Evolutionary conservation across 148 eudicot genomes (phyloP).

Genomic region (Rhododendron ferrugineum): DNA sequence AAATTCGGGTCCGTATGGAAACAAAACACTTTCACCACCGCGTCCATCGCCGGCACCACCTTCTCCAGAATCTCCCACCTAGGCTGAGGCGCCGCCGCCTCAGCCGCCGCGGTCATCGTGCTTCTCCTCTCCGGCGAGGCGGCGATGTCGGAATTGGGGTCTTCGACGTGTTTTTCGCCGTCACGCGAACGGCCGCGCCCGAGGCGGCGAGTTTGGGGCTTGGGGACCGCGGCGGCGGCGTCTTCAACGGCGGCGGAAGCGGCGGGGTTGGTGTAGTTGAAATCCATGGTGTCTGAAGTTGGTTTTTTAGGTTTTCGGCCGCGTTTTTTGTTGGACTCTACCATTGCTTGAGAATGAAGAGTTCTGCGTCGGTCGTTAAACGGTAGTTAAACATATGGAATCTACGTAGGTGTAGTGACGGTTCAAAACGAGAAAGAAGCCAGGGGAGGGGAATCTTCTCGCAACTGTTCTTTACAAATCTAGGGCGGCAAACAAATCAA

Average conservation of each 20-base stretch:
- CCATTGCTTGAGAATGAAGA: not conserved
- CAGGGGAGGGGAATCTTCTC: not conserved
- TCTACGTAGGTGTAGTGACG: not conserved
- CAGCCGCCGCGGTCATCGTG: not conserved
- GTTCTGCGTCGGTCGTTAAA: not conserved
- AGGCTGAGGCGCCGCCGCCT: constrained; percentile 4
- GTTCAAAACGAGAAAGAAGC: not conserved
- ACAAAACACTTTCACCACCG: constrained; percentile 84
- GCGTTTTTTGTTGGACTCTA: not conserved
- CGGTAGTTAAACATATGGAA: too few species aligned
- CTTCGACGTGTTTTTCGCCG: constrained; percentile 13
- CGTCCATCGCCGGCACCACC: constrained; percentile 33
- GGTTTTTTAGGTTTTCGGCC: constrained; percentile 12
- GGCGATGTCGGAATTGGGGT: constrained; percentile 11
- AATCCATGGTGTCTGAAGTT: constrained; percentile 2
- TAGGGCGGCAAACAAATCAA: too few species aligned
- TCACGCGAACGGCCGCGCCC: constrained; percentile 24
- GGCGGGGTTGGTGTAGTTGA: not conserved
- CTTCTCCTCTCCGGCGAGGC: constrained; percentile 24
- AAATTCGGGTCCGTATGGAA: constrained; percentile 69
- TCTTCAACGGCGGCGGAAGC: constrained; percentile 2
- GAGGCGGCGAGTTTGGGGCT: constrained; percentile 9
- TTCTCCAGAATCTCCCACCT: constrained; percentile 35
- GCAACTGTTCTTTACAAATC: too few species aligned
- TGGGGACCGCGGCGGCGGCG: constrained; percentile 10